phyloP scores from a whole-genome alignment of 345 rosid genomes.

The Cardiospermum halicacabum region DNA sequence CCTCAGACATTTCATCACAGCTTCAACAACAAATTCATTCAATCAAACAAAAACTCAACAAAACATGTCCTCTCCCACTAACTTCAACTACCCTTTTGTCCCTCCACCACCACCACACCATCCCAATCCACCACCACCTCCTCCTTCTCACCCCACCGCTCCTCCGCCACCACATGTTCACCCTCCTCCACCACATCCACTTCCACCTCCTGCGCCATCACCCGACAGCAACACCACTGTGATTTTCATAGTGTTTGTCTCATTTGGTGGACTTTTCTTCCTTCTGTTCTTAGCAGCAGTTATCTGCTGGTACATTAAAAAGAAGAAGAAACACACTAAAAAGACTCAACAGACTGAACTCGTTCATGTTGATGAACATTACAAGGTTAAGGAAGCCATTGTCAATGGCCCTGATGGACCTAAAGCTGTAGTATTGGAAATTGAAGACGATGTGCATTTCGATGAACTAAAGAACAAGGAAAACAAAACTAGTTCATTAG shows the following conservation, averaged over 20 bases:
- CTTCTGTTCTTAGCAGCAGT: slow-evolving; percentile 42
- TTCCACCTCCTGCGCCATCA: slow-evolving; percentile 28
- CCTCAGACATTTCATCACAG: slow-evolving; percentile 23
- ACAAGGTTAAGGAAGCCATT: slow-evolving; percentile 50
- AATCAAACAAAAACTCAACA: background rate
- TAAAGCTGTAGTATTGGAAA: slow-evolving; percentile 33
- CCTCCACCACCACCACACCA: slow-evolving; percentile 11
- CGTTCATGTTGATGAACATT: slow-evolving; percentile 46
- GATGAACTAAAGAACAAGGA: slow-evolving; percentile 35
- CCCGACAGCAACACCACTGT: slow-evolving; percentile 42
- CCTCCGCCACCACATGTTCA: slow-evolving; percentile 19
- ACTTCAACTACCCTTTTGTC: slow-evolving; percentile 18
- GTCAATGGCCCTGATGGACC: slow-evolving; percentile 51
- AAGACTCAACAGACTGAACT: slow-evolving; percentile 22
- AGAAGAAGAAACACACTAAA: slow-evolving; percentile 41
- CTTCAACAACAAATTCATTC: slow-evolving; percentile 1
- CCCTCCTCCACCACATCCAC: slow-evolving; percentile 18
- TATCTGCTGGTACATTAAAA: slow-evolving; percentile 42
- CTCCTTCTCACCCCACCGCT: slow-evolving; percentile 21
- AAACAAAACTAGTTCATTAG: background rate
- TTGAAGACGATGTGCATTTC: slow-evolving; percentile 54
- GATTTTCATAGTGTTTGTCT: slow-evolving; percentile 49
- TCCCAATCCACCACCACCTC: background rate
- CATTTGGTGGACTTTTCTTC: slow-evolving; percentile 51
- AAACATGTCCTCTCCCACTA: slow-evolving; percentile 44